phyloP scores from a whole-genome alignment of 2,329 filamentous ascomycete species.

The Stagonosporopsis vannaccii region DNA sequence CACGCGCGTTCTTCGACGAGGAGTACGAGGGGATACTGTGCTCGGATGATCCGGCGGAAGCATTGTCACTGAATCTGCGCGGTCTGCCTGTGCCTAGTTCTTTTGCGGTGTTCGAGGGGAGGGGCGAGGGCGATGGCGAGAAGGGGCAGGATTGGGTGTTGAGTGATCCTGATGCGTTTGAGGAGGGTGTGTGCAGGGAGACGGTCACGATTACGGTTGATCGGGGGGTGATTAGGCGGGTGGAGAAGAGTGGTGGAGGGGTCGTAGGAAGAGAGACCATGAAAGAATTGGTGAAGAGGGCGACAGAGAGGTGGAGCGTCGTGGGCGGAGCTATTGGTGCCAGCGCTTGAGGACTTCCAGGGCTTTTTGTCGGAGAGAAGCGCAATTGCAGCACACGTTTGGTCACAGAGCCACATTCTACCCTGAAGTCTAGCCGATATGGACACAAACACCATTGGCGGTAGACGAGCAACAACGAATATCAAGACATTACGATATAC shows the following conservation, averaged over 20 bases:
- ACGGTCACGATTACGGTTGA: conserved; percentile 85
- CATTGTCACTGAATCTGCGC: conserved; percentile 65
- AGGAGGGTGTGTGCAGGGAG: conserved; percentile 86
- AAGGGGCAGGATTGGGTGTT: conserved; percentile 70
- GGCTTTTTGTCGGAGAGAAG: not conserved
- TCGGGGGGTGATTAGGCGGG: conserved; percentile 72
- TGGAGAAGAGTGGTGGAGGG: conserved; percentile 86
- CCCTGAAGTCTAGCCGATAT: not conserved
- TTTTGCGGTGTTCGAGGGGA: conserved; percentile 72
- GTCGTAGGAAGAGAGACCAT: conserved; percentile 71
- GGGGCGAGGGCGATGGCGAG: conserved; percentile 53
- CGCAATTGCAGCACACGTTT: not conserved
- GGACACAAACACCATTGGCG: not conserved
- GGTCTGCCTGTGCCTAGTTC: conserved; percentile 78
- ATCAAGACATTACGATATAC: conserved; percentile 1
- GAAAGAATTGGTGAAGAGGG: conserved; percentile 64
- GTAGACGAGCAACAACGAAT: not conserved
- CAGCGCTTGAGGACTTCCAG: not conserved
- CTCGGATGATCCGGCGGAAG: conserved; percentile 64
- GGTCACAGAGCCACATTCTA: not conserved
- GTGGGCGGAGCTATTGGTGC: conserved; percentile 49
- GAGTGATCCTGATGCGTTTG: conserved; percentile 86
- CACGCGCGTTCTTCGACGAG: conserved; percentile 80
- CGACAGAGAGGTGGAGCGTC: conserved; percentile 70
- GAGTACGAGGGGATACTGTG: conserved; percentile 84